Conservation (phyloP, 1,284 basidiomycete species). For the Xerocomus minutiporus region DNA sequence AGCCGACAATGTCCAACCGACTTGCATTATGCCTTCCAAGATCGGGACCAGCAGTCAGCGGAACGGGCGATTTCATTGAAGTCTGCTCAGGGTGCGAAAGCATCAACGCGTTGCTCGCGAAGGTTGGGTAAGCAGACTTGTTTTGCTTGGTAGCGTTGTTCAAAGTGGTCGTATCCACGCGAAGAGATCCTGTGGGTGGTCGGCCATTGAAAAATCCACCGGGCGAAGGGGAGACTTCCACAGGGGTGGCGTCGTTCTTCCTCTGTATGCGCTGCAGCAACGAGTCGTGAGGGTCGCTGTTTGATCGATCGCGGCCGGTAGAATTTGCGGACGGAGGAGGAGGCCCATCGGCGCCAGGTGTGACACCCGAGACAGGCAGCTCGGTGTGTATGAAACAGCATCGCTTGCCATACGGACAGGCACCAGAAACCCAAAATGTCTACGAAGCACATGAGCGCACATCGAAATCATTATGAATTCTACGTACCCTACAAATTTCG, state of each 20-base stretch:
- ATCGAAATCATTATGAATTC: slow-evolving; percentile 10
- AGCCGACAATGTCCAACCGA: slow-evolving; percentile 66
- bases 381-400: slow-evolving; percentile 90
- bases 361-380: slow-evolving; percentile 57
- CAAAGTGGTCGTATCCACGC: slow-evolving; percentile 66
- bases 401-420: slow-evolving; percentile 84
- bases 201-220: slow-evolving; percentile 50
- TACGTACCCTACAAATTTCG: slow-evolving; percentile 79
- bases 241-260: slow-evolving; percentile 50
- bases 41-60: slow-evolving; percentile 77
- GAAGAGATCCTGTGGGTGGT: slow-evolving; percentile 60
- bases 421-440: slow-evolving; percentile 90
- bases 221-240: slow-evolving; percentile 40
- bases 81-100: slow-evolving; percentile 58
- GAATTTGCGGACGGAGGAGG: slow-evolving; percentile 46
- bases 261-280: slow-evolving; percentile 71
- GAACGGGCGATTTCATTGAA: slow-evolving; percentile 63
- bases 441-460: slow-evolving; percentile 30
- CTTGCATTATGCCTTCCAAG: slow-evolving; percentile 67
- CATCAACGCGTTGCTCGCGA: slow-evolving; percentile 66
- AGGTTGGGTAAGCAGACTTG: slow-evolving; percentile 77
- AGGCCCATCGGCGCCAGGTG: slow-evolving; percentile 45
- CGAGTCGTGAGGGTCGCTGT: slow-evolving; percentile 72
- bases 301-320: slow-evolving; percentile 66
- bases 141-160: slow-evolving; percentile 67